A percentile compares a stretch with the other conserved stretches of the same genome.
phyloP scores from a whole-genome alignment of 1,284 basidiomycete species.

The Fistulina hepatica region DNA sequence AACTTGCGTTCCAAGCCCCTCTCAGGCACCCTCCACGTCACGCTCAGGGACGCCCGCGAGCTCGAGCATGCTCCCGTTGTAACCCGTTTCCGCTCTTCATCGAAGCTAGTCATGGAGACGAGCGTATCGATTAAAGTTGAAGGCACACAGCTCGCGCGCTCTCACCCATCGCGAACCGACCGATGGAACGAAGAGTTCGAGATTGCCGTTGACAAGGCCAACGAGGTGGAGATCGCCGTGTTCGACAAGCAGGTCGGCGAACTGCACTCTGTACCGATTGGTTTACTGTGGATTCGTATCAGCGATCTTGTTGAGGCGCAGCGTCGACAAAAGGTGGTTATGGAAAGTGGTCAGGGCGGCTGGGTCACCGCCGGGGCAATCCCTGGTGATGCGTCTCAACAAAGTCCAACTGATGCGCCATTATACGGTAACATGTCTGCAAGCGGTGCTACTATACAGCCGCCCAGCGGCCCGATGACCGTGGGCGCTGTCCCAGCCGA shows the following conservation, averaged over 20 bases:
- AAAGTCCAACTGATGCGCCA: constrained; percentile 24
- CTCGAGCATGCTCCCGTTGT: constrained; percentile 85
- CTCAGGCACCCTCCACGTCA: constrained; percentile 87
- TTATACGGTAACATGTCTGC: constrained; percentile 26
- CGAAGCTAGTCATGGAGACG: constrained; percentile 77
- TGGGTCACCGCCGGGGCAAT: constrained; percentile 91
- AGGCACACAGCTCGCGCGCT: constrained; percentile 86
- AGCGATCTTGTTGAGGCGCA: constrained; percentile 93
- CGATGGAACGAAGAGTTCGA: constrained; percentile 98
- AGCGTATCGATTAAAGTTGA: constrained; percentile 94
- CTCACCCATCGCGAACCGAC: constrained; percentile 89
- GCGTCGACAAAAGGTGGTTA: constrained; percentile 83
- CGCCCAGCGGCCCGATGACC: constrained; percentile 29
- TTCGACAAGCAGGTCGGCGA: constrained; percentile 88
- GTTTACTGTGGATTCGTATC: constrained; percentile 92
- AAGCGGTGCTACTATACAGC: constrained; percentile 43
- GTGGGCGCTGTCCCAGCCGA: constrained; percentile 36
- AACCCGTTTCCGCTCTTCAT: constrained; percentile 56
- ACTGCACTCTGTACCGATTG: constrained; percentile 78
- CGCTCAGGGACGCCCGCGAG: constrained; percentile 83
- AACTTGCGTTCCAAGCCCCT: constrained; percentile 86
- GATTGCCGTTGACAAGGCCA: constrained; percentile 94
- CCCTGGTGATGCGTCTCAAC: constrained; percentile 42
- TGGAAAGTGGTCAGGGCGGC: constrained; percentile 76
- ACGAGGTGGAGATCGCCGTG: constrained; percentile 95